Evolutionary conservation across 1,284 basidiomycete species (phyloP), one percentile per base, ranked within the genome.

Genomic region (Schizophyllum amplum): DNA sequence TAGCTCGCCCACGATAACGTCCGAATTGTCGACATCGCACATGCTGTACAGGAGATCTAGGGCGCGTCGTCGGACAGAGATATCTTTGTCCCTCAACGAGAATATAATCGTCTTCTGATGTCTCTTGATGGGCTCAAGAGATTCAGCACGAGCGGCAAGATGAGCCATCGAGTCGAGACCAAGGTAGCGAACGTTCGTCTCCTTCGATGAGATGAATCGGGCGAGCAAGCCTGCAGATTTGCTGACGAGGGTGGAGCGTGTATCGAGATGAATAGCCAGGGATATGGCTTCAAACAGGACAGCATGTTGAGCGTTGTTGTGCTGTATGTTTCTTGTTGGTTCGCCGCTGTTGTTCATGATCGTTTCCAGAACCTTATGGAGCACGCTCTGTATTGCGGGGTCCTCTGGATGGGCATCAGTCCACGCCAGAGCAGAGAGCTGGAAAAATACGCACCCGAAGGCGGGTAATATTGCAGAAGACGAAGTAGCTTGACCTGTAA

Each of bases 101-200:
- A 94, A 75, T 59, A 98, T 96, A 70, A 99, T 98, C 21, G 94
- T 98, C 58, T 85, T 87, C 71, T 98, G 95, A 67, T 99, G 96
- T 68, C 87, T 86, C 76, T 99, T 98, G 71, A 99, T 89, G 2
- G 94, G 86, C 24, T 90, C 89, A 22, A 99, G 78, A 9, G 91
- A 92, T 59, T 93, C 92, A 27, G 91, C 90, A 52, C 92, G 86
- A 1, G 94, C 95, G 5, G 97, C 97, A 9, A 99, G 83, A 74
- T 98, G 95, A 5, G 97, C 94, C 92, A 99, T 95, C 21, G 94
- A 97, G 69, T 99, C 97, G 55, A 99, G 80, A 23, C 96, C 95
- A 47, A 99, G 85, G 73, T 99, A 99, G 53, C 97, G 84, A 48
- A 99, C 94, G 67, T 99, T 99, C 21, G 97, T 99, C 72, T 99